These are phyloP conservation scores for Hymenoscyphus albidus DNA, from an alignment of 2,329 filamentous ascomycete species.

Conservation along the genomic window DNA sequence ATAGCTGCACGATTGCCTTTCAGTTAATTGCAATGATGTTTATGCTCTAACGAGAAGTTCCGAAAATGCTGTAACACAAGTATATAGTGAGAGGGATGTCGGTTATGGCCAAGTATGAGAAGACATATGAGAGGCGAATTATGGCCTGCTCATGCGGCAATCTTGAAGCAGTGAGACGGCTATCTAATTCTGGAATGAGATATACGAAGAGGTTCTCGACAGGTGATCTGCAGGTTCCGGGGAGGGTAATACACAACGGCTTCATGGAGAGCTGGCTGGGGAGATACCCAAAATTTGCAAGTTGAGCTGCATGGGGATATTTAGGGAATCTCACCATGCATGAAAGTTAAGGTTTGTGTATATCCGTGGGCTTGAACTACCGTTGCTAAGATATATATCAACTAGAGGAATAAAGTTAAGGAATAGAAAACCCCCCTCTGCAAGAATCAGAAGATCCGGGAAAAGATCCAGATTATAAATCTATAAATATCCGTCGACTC, in stretches of 20 bases:
- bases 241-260: conserved; percentile 8
- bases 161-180: conserved; percentile 10
- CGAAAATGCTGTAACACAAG: neutral
- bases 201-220: conserved; percentile 4
- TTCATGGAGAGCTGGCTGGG: conserved; percentile 10
- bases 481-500: neutral
- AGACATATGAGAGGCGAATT: neutral
- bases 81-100: neutral
- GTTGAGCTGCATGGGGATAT: neutral
- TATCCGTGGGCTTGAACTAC: neutral
- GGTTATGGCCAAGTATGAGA: neutral
- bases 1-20: neutral
- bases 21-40: neutral
- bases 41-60: neutral
- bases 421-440: neutral
- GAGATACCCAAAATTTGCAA: neutral
- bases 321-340: conserved; percentile 12
- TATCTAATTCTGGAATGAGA: conserved; percentile 14
- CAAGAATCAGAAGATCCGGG: neutral
- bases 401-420: neutral
- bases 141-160: conserved; percentile 5
- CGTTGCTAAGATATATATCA: neutral
- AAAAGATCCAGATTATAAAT: neutral
- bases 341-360: conserved; percentile 13
- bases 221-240: conserved; percentile 9